Conservation (phyloP, 2,329 filamentous ascomycete species). For the Fusarium chaquense region DNA sequence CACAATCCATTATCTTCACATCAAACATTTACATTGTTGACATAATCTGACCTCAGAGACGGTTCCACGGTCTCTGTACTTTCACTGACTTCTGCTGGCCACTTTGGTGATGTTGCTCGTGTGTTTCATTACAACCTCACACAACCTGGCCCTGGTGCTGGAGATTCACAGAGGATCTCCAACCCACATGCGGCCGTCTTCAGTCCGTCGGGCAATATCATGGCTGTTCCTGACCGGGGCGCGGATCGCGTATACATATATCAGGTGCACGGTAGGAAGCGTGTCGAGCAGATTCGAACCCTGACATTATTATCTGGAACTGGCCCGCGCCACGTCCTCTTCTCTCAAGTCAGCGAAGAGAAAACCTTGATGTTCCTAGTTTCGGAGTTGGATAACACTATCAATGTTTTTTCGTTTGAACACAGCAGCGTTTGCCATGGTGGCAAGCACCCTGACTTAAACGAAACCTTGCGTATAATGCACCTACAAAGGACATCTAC, state of each 20-base stretch:
- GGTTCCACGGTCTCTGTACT: background rate
- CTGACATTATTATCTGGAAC: background rate
- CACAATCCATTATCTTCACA: too few relatives aligned
- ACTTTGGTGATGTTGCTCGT: background rate
- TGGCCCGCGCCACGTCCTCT: background rate
- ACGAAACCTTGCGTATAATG: background rate
- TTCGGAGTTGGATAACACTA: constrained; percentile 3
- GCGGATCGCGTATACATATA: constrained; percentile 6
- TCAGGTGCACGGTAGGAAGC: background rate
- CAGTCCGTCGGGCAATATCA: background rate
- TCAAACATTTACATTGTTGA: background rate
- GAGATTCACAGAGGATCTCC: background rate
- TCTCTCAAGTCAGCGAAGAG: background rate
- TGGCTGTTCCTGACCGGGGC: constrained; percentile 1
- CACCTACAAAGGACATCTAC: constrained; percentile 2
- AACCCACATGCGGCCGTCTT: constrained; percentile 4
- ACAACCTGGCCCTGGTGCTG: background rate
- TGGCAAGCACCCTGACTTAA: background rate
- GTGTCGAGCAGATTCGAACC: background rate
- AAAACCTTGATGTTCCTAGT: constrained; percentile 5
- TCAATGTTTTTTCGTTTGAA: constrained; percentile 7
- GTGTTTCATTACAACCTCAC: constrained; percentile 8
- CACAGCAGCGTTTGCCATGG: background rate
- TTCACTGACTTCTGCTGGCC: background rate
- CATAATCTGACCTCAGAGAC: background rate